Evolutionary conservation across 768 basidiomycete genomes (phyloP).

Genomic region (Cyclocybe cylindracea): DNA sequence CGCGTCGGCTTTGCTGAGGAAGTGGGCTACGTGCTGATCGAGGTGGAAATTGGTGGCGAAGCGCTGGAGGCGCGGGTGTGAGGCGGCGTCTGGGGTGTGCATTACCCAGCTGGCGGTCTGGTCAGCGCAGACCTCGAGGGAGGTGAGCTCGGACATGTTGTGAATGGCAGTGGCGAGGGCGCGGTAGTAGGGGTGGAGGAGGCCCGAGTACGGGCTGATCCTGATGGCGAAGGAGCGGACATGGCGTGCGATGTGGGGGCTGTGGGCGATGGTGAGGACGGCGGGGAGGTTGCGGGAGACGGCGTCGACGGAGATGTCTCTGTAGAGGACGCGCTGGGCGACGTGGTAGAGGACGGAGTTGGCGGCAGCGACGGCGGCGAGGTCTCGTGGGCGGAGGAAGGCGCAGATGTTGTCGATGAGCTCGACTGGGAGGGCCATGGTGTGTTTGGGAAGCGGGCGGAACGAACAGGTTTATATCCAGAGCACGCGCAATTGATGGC

Average conservation of each 20-base stretch:
- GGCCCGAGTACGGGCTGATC: constrained; percentile 38
- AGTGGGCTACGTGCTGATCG: constrained; percentile 56
- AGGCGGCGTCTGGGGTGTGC: constrained; percentile 22
- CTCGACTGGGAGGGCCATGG: constrained; percentile 63
- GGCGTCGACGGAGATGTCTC: constrained; percentile 49
- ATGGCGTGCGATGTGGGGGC: constrained; percentile 55
- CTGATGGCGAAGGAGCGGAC: constrained; percentile 66
- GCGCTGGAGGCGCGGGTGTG: constrained; percentile 50
- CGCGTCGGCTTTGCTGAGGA: constrained; percentile 56
- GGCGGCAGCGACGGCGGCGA: constrained; percentile 51
- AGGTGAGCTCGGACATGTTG: constrained; percentile 60
- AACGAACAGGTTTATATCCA: background rate
- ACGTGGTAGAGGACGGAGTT: constrained; percentile 41
- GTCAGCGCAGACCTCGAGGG: constrained; percentile 59
- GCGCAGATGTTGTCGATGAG: constrained; percentile 56
- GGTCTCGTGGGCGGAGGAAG: constrained; percentile 31
- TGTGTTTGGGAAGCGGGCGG: constrained; percentile 12
- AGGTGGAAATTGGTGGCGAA: constrained; percentile 65
- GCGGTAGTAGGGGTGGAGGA: constrained; percentile 49
- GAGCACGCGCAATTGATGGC: background rate
- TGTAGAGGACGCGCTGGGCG: constrained; percentile 66
- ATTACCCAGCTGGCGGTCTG: constrained; percentile 57
- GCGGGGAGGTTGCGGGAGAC: constrained; percentile 46
- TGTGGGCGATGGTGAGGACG: constrained; percentile 56
- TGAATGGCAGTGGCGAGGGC: constrained; percentile 53